phyloP scores from a whole-genome alignment of 257 asterid species.

The Rubia yunnanensis region DNA sequence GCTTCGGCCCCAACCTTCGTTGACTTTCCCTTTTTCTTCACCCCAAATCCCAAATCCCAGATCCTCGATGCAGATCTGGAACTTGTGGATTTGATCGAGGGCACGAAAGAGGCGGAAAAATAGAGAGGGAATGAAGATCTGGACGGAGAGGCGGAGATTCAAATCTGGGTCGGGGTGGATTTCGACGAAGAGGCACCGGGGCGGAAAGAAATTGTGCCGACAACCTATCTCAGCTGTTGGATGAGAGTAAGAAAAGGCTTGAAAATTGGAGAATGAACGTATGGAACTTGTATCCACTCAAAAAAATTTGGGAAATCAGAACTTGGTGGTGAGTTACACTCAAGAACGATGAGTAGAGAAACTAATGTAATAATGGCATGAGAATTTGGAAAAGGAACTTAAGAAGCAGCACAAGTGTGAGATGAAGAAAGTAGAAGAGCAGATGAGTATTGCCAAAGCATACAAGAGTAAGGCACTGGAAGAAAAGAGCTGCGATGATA shows the following conservation, averaged over 20 bases:
- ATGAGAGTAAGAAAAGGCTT: conserved; percentile 34
- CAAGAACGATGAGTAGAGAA: conserved; percentile 23
- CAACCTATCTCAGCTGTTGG: conserved; percentile 46
- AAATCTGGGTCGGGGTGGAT: too few species aligned
- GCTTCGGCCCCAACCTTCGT: too few species aligned
- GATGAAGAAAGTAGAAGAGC: conserved; percentile 51
- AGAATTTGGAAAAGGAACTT: conserved; percentile 33
- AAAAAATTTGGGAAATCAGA: too few species aligned
- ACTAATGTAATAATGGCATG: conserved; percentile 20
- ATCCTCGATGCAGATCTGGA: too few species aligned
- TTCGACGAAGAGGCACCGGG: too few species aligned
- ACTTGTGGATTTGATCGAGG: too few species aligned
- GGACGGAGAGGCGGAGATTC: too few species aligned
- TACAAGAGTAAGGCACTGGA: conserved; percentile 39
- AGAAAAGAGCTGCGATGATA: conserved; percentile 51
- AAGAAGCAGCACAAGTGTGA: conserved; percentile 39
- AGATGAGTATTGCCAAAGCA: conserved; percentile 38
- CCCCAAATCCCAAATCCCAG: too few species aligned
- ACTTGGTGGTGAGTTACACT: conserved; percentile 15
- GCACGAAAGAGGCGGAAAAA: too few species aligned
- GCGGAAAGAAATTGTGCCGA: conserved; percentile 55
- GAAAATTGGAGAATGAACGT: conserved; percentile 40
- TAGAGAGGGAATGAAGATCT: too few species aligned
- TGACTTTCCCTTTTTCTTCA: too few species aligned
- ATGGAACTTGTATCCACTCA: conserved; percentile 21